A percentile compares a stretch with the other conserved stretches of the same genome.
These are phyloP conservation scores for Colletotrichum gloeosporioides DNA, from an alignment of 2,329 filamentous ascomycete species.

Conservation along the genomic window DNA sequence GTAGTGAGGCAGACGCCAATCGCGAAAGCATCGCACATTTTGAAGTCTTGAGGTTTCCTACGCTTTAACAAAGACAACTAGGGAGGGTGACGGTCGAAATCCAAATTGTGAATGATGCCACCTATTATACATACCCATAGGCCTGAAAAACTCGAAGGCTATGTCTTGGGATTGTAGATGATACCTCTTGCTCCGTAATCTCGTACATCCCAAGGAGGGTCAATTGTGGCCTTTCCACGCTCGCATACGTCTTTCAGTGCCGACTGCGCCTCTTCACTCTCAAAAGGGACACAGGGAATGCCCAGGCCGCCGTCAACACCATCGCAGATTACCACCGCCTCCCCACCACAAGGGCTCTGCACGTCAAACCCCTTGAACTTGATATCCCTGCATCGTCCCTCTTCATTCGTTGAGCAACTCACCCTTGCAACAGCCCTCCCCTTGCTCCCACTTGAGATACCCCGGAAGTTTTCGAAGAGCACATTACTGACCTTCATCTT, in stretches of 20 bases:
- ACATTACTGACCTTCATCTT: slow-evolving; percentile 65
- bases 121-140: not conserved
- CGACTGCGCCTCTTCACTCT: slow-evolving; percentile 33
- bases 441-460: slow-evolving; percentile 61
- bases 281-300: slow-evolving; percentile 38
- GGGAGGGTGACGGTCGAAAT: not conserved
- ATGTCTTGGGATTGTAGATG: not conserved
- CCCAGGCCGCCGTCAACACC: slow-evolving; percentile 43
- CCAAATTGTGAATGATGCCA: not conserved
- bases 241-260: slow-evolving; percentile 36
- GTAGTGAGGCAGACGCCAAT: not conserved
- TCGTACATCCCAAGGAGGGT: slow-evolving; percentile 12
- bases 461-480: slow-evolving; percentile 62
- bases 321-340: slow-evolving; percentile 55
- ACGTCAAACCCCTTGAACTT: slow-evolving; percentile 59
- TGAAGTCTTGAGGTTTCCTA: not conserved
- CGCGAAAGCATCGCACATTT: not conserved
- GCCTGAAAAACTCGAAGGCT: not conserved
- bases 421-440: slow-evolving; percentile 59
- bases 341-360: slow-evolving; percentile 50
- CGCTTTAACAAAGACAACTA: not conserved
- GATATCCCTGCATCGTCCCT: slow-evolving; percentile 62
- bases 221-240: slow-evolving; percentile 27
- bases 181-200: not conserved
- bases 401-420: slow-evolving; percentile 55